phyloP scores from a whole-genome alignment of 116 monocot species.

The Papilionanthe hybrid region DNA sequence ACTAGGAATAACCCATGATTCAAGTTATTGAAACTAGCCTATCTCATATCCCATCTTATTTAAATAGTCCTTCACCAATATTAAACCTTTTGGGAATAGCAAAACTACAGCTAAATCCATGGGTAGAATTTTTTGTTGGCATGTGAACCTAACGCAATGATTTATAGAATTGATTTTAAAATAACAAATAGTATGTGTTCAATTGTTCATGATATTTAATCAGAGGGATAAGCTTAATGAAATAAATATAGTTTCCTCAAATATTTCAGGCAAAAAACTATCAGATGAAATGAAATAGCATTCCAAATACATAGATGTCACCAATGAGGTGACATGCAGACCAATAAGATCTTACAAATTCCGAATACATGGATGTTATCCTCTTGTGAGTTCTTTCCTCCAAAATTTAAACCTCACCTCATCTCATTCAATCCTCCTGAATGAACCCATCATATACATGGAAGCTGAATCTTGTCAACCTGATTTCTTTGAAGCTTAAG shows the following conservation, averaged over 20 bases:
- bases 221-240: background rate
- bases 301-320: background rate
- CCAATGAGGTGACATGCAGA: background rate
- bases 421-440: background rate
- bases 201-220: background rate
- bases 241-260: background rate
- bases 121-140: background rate
- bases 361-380: background rate
- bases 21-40: background rate
- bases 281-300: background rate
- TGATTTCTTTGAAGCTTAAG: background rate
- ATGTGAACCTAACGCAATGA: background rate
- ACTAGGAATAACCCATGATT: background rate
- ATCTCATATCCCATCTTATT: background rate
- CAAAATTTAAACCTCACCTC: too few species aligned
- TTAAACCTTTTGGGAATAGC: background rate
- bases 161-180: background rate
- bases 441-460: background rate
- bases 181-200: background rate
- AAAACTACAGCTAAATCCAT: background rate
- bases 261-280: background rate
- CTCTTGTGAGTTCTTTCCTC: background rate
- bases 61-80: background rate
- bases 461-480: background rate
- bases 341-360: background rate